These are phyloP conservation scores for Ehretia macrophylla DNA, from an alignment of 257 asterid species.

Conservation along the genomic window DNA sequence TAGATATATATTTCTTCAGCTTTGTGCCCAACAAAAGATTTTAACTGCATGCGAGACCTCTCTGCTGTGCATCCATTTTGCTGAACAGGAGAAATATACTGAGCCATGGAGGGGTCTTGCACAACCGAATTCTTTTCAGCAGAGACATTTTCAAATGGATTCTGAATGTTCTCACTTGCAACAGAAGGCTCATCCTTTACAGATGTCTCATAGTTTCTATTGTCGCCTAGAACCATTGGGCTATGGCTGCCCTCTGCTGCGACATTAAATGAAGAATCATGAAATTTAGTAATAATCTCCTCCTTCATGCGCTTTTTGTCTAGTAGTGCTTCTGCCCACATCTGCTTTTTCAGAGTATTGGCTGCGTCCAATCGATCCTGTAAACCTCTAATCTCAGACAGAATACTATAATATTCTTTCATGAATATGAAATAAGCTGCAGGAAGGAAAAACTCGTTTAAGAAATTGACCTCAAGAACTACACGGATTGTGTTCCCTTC, in stretches of 20 bases:
- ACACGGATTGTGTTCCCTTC: constrained; percentile 94
- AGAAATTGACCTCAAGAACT: constrained; percentile 41
- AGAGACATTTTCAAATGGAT: constrained; percentile 26
- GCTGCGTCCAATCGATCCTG: constrained; percentile 98
- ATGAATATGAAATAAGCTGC: background rate
- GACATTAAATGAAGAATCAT: constrained; percentile 56
- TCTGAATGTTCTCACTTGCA: constrained; percentile 39
- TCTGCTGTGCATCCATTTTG: constrained; percentile 71
- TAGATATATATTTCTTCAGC: constrained; percentile 86
- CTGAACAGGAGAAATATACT: constrained; percentile 6
- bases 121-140: constrained; percentile 23
- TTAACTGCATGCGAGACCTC: constrained; percentile 85
- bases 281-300: constrained; percentile 52
- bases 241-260: constrained; percentile 58
- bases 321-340: constrained; percentile 98
- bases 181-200: constrained; percentile 52
- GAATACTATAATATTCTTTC: background rate
- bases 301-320: constrained; percentile 87
- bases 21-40: constrained; percentile 81
- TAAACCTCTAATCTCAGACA: constrained; percentile 25
- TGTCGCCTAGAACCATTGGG: constrained; percentile 42
- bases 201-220: constrained; percentile 37
- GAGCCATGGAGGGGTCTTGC: constrained; percentile 35
- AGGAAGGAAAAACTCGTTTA: background rate
- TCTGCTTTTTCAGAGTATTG: constrained; percentile 80